These are phyloP conservation scores for Phytomonas sp. DNA, from an alignment of 208 protist species.

Conservation along the genomic window DNA sequence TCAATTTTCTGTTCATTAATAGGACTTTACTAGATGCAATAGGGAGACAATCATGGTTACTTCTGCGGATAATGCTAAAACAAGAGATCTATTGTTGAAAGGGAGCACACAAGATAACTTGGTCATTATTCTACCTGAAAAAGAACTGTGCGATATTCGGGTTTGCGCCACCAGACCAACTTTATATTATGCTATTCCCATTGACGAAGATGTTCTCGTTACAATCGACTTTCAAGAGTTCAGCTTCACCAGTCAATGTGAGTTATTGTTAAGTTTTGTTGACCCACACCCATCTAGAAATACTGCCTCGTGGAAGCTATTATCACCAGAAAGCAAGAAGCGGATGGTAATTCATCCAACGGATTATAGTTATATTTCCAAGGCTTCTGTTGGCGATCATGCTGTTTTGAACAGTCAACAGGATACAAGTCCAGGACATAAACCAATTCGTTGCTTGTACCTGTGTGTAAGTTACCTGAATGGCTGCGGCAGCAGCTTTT, in stretches of 20 bases:
- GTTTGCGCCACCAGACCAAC: conserved; percentile 43
- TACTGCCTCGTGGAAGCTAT: conserved; percentile 72
- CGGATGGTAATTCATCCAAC: conserved; percentile 64
- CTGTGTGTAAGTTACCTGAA: conserved; percentile 77
- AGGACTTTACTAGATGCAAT: neutral
- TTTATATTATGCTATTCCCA: conserved; percentile 47
- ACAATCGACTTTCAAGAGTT: conserved; percentile 74
- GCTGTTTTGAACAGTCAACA: neutral
- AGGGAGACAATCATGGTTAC: neutral
- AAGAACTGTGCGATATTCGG: conserved; percentile 5
- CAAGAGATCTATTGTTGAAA: neutral
- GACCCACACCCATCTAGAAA: conserved; percentile 47
- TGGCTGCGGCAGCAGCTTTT: conserved; percentile 49
- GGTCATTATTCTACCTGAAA: conserved; percentile 1
- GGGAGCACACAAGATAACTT: neutral
- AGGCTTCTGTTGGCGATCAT: neutral
- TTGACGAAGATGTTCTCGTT: conserved; percentile 37
- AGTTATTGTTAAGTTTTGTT: conserved; percentile 59
- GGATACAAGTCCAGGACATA: neutral
- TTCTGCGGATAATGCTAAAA: neutral
- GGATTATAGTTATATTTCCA: conserved; percentile 32
- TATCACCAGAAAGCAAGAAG: conserved; percentile 65
- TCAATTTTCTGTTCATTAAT: neutral
- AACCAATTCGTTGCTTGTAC: conserved; percentile 19
- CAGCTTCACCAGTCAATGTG: conserved; percentile 64